Evolutionary conservation across 176 grass and related monocot species (phyloP), one percentile per base, ranked within the genome.

Genomic region (Pharus latifolius): DNA sequence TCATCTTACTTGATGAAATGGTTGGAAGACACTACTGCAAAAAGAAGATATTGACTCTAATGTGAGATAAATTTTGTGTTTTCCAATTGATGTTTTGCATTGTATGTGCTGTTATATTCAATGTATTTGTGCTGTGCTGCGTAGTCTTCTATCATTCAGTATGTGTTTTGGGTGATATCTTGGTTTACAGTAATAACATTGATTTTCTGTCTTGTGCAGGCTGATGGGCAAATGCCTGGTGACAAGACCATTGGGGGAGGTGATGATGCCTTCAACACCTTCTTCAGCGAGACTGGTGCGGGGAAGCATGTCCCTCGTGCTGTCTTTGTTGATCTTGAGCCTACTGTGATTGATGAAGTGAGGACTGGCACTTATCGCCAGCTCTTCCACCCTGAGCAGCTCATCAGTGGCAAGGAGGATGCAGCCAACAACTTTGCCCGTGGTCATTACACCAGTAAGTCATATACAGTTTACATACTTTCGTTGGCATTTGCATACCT

Each of bases 261-360:
- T 72, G 85, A 88, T 76, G 85, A 88, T 72, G 85, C 85, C 16
- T 88, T 88, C 85, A 88, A 84, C 80, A 88, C 85, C 64, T 88
- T 88, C 80, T 88, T 88, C 70, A 88, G 85, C 45, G 85, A 88
- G 76, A 88, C 85, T 66, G 85, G 80, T 7, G 85, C 85, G 59
- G 85, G 85, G 37, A 88, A 88, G 70, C 85, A 88, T 18, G 85
- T 88, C 0, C 85, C 85, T 28, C 85, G 85, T 72, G 85, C 85
- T 25, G 80, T 88, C 6, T 88, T 88, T 61, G 85, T 88, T 59
- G 85, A 88, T 18, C 80, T 88, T 46, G 85, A 88, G 48, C 85
- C 80, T 13, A 88, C 85, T 55, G 85, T 88, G 33, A 88, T 88
- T 1, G 85, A 88, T 52, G 85, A 88, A 64, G 85, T 88, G 57